Percentiles rank a stretch among this genome's conserved stretches.
Conservation (phyloP, 345 rosid genomes). For the Melastoma malabathricum region DNA sequence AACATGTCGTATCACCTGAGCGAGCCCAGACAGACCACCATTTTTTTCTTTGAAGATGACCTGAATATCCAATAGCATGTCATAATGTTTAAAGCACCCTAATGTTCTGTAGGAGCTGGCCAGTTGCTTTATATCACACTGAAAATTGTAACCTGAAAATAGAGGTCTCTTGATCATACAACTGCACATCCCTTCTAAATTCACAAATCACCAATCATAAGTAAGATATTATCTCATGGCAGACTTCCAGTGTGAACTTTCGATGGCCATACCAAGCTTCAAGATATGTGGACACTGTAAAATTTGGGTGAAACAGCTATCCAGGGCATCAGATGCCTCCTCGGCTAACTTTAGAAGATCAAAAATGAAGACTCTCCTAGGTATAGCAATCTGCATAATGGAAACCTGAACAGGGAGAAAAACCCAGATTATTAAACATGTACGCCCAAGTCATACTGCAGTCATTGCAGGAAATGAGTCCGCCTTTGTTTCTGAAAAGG, state of each 20-base stretch:
- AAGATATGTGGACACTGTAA: conserved; percentile 55
- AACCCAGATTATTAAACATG: neutral
- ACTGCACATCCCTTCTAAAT: neutral
- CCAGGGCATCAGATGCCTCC: conserved; percentile 49
- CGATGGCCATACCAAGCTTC: conserved; percentile 59
- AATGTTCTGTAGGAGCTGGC: conserved; percentile 52
- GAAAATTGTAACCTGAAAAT: conserved; percentile 71
- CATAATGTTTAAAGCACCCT: conserved; percentile 72
- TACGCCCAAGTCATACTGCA: neutral
- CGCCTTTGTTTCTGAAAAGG: no score
- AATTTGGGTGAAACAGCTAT: conserved; percentile 60
- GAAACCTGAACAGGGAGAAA: conserved; percentile 58
- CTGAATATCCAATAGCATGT: conserved; percentile 76
- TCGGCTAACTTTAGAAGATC: conserved; percentile 72
- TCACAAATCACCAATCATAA: neutral
- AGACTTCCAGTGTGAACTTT: neutral
- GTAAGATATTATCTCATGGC: neutral
- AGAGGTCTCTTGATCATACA: neutral
- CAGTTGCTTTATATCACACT: conserved; percentile 59
- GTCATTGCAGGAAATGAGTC: no score
- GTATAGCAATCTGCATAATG: conserved; percentile 82
- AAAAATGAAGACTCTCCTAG: conserved; percentile 54
- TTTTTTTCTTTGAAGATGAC: conserved; percentile 46
- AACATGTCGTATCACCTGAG: conserved; percentile 34
- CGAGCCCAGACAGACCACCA: conserved; percentile 85